These are phyloP conservation scores for Cladophialophora yegresii DNA, from an alignment of 2,329 filamentous ascomycete genomes.

Conservation along the genomic window DNA sequence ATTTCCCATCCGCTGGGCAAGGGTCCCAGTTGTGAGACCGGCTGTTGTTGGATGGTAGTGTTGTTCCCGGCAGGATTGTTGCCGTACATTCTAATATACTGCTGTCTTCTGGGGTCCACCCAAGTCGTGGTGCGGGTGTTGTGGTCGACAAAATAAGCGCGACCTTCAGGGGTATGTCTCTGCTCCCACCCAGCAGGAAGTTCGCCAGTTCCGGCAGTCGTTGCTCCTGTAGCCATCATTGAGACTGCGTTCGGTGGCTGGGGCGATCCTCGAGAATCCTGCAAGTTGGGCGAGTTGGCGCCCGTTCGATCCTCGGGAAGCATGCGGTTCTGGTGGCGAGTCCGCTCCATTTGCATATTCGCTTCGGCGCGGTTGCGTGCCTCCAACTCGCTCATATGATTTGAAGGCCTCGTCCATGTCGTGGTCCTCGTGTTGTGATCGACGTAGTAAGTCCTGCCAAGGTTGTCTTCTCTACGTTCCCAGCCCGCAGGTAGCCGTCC, in stretches of 20 bases:
- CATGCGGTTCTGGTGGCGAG: constrained; percentile 92
- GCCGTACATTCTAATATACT: constrained; percentile 98
- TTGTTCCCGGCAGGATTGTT: constrained; percentile 68
- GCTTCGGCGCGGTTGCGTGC: constrained; percentile 80
- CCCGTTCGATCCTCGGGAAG: constrained; percentile 94
- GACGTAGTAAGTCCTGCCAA: constrained; percentile 95
- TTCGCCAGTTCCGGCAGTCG: constrained; percentile 87
- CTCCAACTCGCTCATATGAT: constrained; percentile 72
- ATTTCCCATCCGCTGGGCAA: constrained; percentile 99
- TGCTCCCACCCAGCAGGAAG: constrained; percentile 96
- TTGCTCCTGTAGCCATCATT: constrained; percentile 94
- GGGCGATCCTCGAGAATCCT: constrained; percentile 51
- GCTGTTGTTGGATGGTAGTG: constrained; percentile 92
- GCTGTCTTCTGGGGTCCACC: constrained; percentile 95
- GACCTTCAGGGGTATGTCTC: constrained; percentile 88
- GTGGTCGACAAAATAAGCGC: constrained; percentile 96
- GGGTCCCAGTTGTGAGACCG: constrained; percentile 92
- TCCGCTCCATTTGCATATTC: constrained; percentile 87
- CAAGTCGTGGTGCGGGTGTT: constrained; percentile 97
- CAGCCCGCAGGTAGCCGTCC: constrained; percentile 89
- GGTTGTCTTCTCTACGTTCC: constrained; percentile 92
- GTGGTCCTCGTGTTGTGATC: constrained; percentile 97
- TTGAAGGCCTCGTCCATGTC: constrained; percentile 91
- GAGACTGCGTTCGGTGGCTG: constrained; percentile 60
- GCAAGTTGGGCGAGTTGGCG: constrained; percentile 80